Percentiles rank a stretch among this genome's conserved stretches.
Conservation (phyloP, 140 eudicot species). For the Oenanthe javanica region DNA sequence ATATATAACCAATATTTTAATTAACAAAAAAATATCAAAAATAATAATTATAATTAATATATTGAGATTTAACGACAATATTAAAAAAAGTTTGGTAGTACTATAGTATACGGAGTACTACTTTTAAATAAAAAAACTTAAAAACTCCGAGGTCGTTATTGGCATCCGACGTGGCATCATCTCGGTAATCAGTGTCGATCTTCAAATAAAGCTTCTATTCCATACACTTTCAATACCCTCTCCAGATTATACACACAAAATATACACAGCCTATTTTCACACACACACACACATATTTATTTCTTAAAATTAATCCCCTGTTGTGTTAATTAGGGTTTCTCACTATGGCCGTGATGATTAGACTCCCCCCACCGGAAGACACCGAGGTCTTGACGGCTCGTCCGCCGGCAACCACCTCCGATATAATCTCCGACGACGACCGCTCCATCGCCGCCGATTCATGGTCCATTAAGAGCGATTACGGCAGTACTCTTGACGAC, state of each 20-base stretch:
- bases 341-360: constrained; percentile 58
- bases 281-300: neutral
- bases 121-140: too few relatives aligned
- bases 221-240: neutral
- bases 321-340: constrained; percentile 41
- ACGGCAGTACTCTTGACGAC: constrained; percentile 93
- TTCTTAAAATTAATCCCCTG: neutral
- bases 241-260: neutral
- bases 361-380: constrained; percentile 57
- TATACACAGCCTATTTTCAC: too few relatives aligned
- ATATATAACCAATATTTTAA: too few relatives aligned
- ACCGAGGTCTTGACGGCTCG: constrained; percentile 46
- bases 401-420: constrained; percentile 32
- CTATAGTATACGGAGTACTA: too few relatives aligned
- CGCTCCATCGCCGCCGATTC: constrained; percentile 96
- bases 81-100: too few relatives aligned
- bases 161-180: neutral
- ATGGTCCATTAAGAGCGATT: constrained; percentile 98
- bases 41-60: too few relatives aligned
- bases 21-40: too few relatives aligned
- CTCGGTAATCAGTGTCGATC: neutral
- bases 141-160: neutral
- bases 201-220: neutral
- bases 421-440: constrained; percentile 97
- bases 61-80: too few relatives aligned